Conservation (phyloP, 805 yeast genomes). For the Teunomyces barrocoloradensis region DNA sequence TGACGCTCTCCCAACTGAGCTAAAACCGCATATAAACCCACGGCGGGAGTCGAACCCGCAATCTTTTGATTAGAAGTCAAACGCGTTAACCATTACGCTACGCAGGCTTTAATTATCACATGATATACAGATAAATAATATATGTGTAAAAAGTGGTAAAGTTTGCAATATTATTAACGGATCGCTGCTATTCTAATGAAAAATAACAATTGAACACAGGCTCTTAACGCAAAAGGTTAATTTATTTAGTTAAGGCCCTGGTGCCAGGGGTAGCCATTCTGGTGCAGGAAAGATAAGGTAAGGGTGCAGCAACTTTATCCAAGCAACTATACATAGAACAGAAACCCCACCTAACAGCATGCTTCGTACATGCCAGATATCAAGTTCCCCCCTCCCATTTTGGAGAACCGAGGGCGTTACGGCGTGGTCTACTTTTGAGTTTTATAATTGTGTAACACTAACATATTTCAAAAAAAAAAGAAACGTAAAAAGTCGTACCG, state of each 20-base stretch:
- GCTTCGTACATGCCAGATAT: too few relatives aligned
- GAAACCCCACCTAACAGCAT: too few relatives aligned
- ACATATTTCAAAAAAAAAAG: background rate
- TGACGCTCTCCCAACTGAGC: constrained; percentile 40
- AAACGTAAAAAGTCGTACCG: background rate
- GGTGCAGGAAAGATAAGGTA: background rate
- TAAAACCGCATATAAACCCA: constrained; percentile 26
- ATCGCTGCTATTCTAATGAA: too few relatives aligned
- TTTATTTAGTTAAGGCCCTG: background rate
- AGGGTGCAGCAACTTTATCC: background rate
- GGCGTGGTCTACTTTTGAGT: background rate
- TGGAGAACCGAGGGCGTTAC: too few relatives aligned
- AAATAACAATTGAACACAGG: background rate
- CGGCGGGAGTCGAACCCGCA: constrained; percentile 24
- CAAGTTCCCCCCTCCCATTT: too few relatives aligned
- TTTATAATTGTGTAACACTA: background rate
- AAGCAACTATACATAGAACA: background rate
- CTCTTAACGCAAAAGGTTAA: background rate
- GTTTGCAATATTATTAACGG: background rate
- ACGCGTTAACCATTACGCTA: constrained; percentile 22
- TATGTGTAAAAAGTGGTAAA: background rate
- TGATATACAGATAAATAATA: background rate
- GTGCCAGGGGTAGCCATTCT: background rate
- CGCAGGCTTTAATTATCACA: constrained; percentile 11
- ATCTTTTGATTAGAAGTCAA: constrained; percentile 24